Conservation (phyloP, 306 rosid genomes). For the Corylus americana region DNA sequence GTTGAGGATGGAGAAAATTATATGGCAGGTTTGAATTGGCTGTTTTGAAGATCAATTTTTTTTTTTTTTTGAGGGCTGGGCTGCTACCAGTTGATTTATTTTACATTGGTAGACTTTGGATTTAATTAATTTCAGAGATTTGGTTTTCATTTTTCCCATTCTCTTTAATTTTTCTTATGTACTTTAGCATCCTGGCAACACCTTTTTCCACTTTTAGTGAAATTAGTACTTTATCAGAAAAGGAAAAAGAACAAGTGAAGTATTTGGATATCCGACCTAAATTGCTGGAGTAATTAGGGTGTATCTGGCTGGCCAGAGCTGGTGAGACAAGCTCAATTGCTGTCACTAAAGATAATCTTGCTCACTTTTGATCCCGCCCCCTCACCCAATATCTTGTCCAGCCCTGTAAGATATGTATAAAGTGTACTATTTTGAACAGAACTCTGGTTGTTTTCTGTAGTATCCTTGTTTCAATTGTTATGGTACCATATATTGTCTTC, state of each 20-base stretch:
- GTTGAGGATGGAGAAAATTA: not conserved
- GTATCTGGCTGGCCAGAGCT: not conserved
- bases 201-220: not conserved
- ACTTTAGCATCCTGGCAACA: not conserved
- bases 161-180: not conserved
- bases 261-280: not conserved
- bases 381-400: not conserved
- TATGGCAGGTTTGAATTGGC: fast-evolving
- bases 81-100: not conserved
- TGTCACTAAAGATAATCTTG: not conserved
- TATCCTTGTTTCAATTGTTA: not conserved
- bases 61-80: not conserved
- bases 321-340: not conserved
- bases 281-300: not conserved
- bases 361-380: not conserved
- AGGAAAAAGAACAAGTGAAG: not conserved
- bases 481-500: not conserved
- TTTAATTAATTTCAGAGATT: not conserved
- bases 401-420: not conserved
- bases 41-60: not conserved
- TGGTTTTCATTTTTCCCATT: not conserved
- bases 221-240: not conserved
- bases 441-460: not conserved
- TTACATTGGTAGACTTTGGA: not conserved
- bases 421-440: not conserved